A percentile compares a stretch with the other conserved stretches of the same genome.
phyloP scores from a whole-genome alignment of 2,329 filamentous ascomycete genomes.

The Huntiella moniliformis region DNA sequence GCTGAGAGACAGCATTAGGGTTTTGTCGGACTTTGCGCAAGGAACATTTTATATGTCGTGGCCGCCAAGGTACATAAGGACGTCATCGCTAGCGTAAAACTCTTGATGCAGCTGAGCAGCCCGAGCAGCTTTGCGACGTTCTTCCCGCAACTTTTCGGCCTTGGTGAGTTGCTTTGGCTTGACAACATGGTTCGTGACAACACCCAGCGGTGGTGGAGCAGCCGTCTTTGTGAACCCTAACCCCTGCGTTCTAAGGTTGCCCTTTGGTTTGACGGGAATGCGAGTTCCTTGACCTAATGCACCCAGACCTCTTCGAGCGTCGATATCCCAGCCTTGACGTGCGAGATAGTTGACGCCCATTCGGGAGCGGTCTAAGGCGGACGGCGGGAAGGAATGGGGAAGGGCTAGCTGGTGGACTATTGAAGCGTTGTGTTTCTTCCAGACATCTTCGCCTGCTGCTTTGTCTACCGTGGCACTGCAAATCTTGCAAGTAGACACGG shows the following conservation, averaged over 20 bases:
- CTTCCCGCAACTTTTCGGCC: constrained; percentile 47
- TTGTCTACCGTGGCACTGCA: constrained; percentile 21
- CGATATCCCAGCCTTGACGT: constrained; percentile 56
- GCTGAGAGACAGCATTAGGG: too few species aligned
- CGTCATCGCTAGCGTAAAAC: constrained; percentile 58
- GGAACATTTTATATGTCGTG: too few species aligned
- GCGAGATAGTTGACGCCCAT: constrained; percentile 51
- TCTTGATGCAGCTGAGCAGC: constrained; percentile 46
- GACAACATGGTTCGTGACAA: constrained; percentile 12
- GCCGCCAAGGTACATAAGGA: constrained; percentile 30
- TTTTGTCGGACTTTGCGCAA: too few species aligned
- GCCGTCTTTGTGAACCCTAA: constrained; percentile 36
- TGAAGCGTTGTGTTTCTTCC: constrained; percentile 34
- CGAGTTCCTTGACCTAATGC: constrained; percentile 51
- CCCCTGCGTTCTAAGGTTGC: constrained; percentile 59
- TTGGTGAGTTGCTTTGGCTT: constrained; percentile 40
- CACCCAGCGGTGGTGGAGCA: constrained; percentile 20
- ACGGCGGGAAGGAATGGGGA: constrained; percentile 51
- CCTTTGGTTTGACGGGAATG: constrained; percentile 52
- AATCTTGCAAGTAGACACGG: constrained; percentile 16
- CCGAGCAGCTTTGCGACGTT: constrained; percentile 41
- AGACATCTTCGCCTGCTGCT: constrained; percentile 12
- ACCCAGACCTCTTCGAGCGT: constrained; percentile 54
- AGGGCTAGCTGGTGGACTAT: constrained; percentile 55
- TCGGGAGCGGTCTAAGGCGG: constrained; percentile 47